phyloP scores from a whole-genome alignment of 352 stramenopile genomes.

The Globisporangium cystogenes region DNA sequence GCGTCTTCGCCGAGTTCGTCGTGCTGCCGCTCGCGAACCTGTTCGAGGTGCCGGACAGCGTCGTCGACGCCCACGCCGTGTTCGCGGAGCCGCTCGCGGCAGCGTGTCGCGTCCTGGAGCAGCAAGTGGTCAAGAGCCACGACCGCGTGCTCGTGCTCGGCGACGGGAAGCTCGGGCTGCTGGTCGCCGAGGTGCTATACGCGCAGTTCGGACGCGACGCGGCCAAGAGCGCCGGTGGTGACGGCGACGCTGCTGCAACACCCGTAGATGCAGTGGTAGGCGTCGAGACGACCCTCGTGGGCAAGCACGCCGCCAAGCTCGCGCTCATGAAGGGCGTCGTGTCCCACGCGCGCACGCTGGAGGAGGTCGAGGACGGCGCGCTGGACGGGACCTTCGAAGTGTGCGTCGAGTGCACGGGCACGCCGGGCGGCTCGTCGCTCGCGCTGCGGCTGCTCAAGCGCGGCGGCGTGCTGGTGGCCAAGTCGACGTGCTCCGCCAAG shows the following conservation, averaged over 20 bases:
- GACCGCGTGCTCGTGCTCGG: conserved; percentile 79
- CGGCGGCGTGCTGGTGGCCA: conserved; percentile 36
- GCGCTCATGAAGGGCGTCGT: conserved; percentile 44
- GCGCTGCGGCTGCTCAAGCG: conserved; percentile 35
- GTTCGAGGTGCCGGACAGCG: conserved; percentile 58
- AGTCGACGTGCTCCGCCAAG: conserved; percentile 42
- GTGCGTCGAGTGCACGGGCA: conserved; percentile 63
- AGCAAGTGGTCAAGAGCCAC: conserved; percentile 46
- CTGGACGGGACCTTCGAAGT: conserved; percentile 38
- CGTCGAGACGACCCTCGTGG: conserved; percentile 35
- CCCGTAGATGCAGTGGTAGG: neutral
- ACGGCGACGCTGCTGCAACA: neutral
- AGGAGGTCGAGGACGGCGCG: conserved; percentile 6
- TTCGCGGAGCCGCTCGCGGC: conserved; percentile 86
- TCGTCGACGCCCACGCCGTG: conserved; percentile 68
- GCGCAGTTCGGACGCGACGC: conserved; percentile 13
- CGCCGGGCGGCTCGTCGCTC: conserved; percentile 26
- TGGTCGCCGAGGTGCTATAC: conserved; percentile 80
- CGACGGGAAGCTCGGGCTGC: conserved; percentile 87
- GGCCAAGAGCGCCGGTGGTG: conserved; percentile 2
- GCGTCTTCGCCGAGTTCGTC: conserved; percentile 83
- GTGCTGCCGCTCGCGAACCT: conserved; percentile 79
- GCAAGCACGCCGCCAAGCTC: conserved; percentile 55
- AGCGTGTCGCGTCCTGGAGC: conserved; percentile 81
- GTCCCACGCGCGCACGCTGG: conserved; percentile 20